Conservation (phyloP, 2,329 filamentous ascomycete species). For the Cordyceps tenuipes region DNA sequence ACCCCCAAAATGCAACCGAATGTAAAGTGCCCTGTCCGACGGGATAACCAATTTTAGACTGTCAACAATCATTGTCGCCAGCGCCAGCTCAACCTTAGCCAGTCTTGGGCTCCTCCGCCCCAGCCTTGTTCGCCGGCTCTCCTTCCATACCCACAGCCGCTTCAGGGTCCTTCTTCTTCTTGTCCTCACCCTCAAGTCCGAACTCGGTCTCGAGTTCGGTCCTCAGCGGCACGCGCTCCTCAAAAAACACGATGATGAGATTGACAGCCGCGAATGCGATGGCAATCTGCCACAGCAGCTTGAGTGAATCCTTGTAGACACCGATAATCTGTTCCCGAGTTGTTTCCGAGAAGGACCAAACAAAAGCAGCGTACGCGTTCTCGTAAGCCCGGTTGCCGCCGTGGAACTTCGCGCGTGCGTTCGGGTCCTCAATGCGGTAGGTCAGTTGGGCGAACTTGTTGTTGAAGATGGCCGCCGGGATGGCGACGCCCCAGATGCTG, state of each 20-base stretch:
- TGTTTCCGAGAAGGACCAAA: neutral
- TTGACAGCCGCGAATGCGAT: constrained; percentile 16
- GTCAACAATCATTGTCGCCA: no score
- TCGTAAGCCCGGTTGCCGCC: constrained; percentile 21
- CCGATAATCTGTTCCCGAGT: constrained; percentile 16
- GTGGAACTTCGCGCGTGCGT: constrained; percentile 14
- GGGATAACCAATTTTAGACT: no score
- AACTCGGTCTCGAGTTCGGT: constrained; percentile 22
- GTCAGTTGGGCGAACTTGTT: constrained; percentile 13
- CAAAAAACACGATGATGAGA: constrained; percentile 19
- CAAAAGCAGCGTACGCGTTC: constrained; percentile 15
- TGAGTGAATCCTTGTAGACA: constrained; percentile 19
- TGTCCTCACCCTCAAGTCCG: constrained; percentile 10
- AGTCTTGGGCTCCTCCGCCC: no score
- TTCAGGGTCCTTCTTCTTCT: neutral
- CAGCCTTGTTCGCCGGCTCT: no score
- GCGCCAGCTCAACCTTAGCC: no score
- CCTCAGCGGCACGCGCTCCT: constrained; percentile 20
- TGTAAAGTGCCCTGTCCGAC: no score
- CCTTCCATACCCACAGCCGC: no score
- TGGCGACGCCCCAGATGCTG: constrained; percentile 35
- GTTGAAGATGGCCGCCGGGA: constrained; percentile 36
- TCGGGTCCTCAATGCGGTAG: neutral
- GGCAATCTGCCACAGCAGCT: constrained; percentile 18
- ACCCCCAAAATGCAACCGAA: no score